A percentile compares a stretch with the other conserved stretches of the same genome.
These are phyloP conservation scores for Scytalidium sp. DNA, from an alignment of 2,329 filamentous ascomycete genomes.

Conservation along the genomic window DNA sequence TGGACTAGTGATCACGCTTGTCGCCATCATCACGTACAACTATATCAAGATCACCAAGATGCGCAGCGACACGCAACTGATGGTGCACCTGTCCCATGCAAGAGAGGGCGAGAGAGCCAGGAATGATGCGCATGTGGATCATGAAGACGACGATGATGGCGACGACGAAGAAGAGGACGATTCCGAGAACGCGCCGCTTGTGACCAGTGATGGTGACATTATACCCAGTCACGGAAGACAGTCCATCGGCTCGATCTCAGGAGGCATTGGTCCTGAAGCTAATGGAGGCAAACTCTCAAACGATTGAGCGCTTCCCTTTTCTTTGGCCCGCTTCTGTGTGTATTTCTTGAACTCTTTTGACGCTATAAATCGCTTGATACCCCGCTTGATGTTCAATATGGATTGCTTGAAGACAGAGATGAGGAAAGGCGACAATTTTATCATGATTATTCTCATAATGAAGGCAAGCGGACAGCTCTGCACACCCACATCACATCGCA, in stretches of 20 bases:
- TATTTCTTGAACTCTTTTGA: too few relatives aligned
- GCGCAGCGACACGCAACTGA: constrained; percentile 67
- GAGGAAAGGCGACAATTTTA: too few relatives aligned
- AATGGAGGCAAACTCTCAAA: background rate
- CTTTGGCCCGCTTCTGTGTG: too few relatives aligned
- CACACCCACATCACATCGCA: too few relatives aligned
- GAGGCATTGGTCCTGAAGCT: background rate
- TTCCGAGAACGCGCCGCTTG: constrained; percentile 16
- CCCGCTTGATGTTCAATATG: too few relatives aligned
- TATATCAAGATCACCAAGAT: constrained; percentile 92
- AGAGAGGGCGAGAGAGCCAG: constrained; percentile 4
- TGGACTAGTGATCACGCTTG: constrained; percentile 83
- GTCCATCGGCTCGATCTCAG: background rate
- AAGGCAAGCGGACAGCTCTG: too few relatives aligned
- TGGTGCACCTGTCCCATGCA: constrained; percentile 28
- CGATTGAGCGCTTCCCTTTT: background rate
- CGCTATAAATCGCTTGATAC: background rate
- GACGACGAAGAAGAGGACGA: constrained; percentile 22
- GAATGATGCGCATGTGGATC: constrained; percentile 19
- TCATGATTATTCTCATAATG: too few relatives aligned
- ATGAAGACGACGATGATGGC: constrained; percentile 14
- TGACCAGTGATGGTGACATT: constrained; percentile 27
- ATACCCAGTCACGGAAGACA: constrained; percentile 10
- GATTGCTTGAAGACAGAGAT: too few relatives aligned
- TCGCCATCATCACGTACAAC: constrained; percentile 86